Percentiles rank a stretch among this genome's conserved stretches.
Conservation (phyloP, 2,329 filamentous ascomycete species). For the Aureobasidium sp. region DNA sequence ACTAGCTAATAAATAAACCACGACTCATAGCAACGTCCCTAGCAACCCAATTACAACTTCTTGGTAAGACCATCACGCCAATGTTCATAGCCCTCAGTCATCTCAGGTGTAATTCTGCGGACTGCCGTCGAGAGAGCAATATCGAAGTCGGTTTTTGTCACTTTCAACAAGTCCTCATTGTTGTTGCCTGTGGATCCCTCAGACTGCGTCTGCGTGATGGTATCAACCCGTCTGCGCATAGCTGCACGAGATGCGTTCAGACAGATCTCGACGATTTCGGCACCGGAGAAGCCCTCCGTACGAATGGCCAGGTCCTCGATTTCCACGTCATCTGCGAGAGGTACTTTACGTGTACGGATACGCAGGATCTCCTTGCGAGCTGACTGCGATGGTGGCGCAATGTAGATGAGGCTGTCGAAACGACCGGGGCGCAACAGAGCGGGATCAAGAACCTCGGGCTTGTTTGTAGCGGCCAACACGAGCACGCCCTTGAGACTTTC, state of each 20-base stretch:
- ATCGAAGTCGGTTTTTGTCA: constrained; percentile 37
- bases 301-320: constrained; percentile 53
- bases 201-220: too few species aligned
- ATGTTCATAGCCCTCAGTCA: constrained; percentile 51
- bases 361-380: constrained; percentile 71
- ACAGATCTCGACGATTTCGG: constrained; percentile 64
- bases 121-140: constrained; percentile 38
- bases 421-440: constrained; percentile 80
- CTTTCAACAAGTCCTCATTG: constrained; percentile 23
- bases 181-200: too few species aligned
- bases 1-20: not conserved
- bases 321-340: constrained; percentile 58
- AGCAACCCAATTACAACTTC: not conserved
- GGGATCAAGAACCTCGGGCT: constrained; percentile 76
- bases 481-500: constrained; percentile 76
- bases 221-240: constrained; percentile 5
- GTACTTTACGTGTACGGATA: constrained; percentile 57
- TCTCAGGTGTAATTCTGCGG: constrained; percentile 52
- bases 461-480: constrained; percentile 85
- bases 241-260: constrained; percentile 22
- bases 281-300: constrained; percentile 76
- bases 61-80: constrained; percentile 16
- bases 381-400: constrained; percentile 67
- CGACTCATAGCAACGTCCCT: too few species aligned
- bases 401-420: constrained; percentile 78